phyloP scores from a whole-genome alignment of 148 eudicot species.

The Heliosperma pusillum region DNA sequence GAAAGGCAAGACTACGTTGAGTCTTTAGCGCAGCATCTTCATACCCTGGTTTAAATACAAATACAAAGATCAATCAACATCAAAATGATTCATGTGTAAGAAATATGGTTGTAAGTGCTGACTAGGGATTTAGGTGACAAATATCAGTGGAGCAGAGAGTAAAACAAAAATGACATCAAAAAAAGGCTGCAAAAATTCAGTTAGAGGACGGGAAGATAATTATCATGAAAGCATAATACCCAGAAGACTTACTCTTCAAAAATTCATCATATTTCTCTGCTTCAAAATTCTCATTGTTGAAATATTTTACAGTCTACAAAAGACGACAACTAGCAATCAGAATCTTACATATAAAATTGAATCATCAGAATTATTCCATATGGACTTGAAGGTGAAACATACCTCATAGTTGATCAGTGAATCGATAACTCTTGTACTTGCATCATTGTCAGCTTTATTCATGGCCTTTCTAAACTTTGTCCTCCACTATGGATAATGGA shows the following conservation, averaged over 20 bases:
- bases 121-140: not conserved
- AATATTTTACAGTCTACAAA: slow-evolving; percentile 88
- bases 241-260: slow-evolving; percentile 69
- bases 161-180: not conserved
- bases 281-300: slow-evolving; percentile 86
- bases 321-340: not conserved
- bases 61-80: slow-evolving; percentile 14
- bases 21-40: slow-evolving; percentile 94
- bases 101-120: not conserved
- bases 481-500: slow-evolving; percentile 65
- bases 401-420: slow-evolving; percentile 97
- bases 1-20: slow-evolving; percentile 86
- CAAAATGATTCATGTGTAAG: not conserved
- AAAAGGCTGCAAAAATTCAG: not conserved
- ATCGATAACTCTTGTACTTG: slow-evolving; percentile 90
- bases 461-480: slow-evolving; percentile 91
- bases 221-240: slow-evolving; percentile 3
- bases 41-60: slow-evolving; percentile 50
- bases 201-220: not conserved
- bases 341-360: not conserved
- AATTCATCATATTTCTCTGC: slow-evolving; percentile 80
- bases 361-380: not conserved
- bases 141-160: not conserved
- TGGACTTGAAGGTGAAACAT: slow-evolving; percentile 12
- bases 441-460: slow-evolving; percentile 98